These are phyloP conservation scores for Saccharomycopsis microspora DNA, from an alignment of 805 yeast species.

Conservation along the genomic window DNA sequence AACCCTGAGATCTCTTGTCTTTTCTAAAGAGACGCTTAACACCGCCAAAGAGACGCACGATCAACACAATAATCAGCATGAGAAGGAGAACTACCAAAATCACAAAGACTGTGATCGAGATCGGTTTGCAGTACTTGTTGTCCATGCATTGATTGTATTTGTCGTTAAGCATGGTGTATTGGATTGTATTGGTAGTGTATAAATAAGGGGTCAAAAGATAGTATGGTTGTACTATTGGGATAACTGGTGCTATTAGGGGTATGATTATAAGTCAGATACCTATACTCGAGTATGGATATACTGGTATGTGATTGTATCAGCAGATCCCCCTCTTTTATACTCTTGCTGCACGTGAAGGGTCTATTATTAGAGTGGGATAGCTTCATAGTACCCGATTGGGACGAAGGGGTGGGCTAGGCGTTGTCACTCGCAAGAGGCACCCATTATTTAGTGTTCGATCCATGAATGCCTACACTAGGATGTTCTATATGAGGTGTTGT, in stretches of 20 bases:
- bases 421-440: too few species aligned
- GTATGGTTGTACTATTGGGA: neutral
- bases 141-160: constrained; percentile 75
- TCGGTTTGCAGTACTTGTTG: constrained; percentile 61
- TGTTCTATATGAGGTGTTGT: too few species aligned
- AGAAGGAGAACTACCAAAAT: constrained; percentile 41
- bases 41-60: constrained; percentile 50
- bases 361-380: too few species aligned
- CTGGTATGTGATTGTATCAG: neutral
- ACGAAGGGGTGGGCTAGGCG: too few species aligned
- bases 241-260: neutral
- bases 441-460: too few species aligned
- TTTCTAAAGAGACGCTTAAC: constrained; percentile 31
- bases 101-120: constrained; percentile 62
- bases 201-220: neutral
- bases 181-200: constrained; percentile 8
- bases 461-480: too few species aligned
- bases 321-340: neutral
- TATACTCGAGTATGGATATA: neutral
- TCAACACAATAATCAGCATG: constrained; percentile 44
- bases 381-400: too few species aligned
- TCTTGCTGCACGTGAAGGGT: too few species aligned
- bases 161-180: constrained; percentile 38
- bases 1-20: constrained; percentile 5
- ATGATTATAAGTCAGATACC: neutral